phyloP scores from a whole-genome alignment of 768 basidiomycete genomes.

The Boletus sensibilis region DNA sequence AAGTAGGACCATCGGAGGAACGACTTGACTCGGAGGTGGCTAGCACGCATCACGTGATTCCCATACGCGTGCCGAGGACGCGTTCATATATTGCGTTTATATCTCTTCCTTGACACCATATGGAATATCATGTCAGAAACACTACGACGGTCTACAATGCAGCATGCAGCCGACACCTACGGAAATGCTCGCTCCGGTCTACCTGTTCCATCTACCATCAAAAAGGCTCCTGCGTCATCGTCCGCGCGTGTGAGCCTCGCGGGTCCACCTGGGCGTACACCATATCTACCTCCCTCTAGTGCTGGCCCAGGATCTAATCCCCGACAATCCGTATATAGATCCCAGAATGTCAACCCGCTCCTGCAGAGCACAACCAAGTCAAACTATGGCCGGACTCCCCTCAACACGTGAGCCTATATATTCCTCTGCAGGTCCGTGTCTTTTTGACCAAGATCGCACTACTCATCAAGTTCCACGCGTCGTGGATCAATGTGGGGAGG shows the following conservation, averaged over 20 bases:
- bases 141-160: slow-evolving; percentile 59
- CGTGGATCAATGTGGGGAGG: slow-evolving; percentile 76
- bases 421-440: background rate
- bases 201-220: slow-evolving; percentile 71
- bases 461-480: slow-evolving; percentile 55
- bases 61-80: background rate
- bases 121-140: slow-evolving; percentile 41
- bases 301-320: slow-evolving; percentile 49
- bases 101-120: background rate
- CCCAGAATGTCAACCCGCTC: slow-evolving; percentile 67
- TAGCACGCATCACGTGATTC: slow-evolving; percentile 20
- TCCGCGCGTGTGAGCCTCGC: slow-evolving; percentile 68
- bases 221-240: slow-evolving; percentile 54
- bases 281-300: slow-evolving; percentile 39
- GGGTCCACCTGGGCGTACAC: slow-evolving; percentile 68
- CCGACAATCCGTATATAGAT: slow-evolving; percentile 66
- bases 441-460: slow-evolving; percentile 6
- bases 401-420: slow-evolving; percentile 50
- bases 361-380: slow-evolving; percentile 68
- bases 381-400: slow-evolving; percentile 69
- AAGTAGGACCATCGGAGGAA: background rate
- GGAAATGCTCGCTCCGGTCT: slow-evolving; percentile 59
- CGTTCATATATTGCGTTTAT: background rate
- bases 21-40: background rate
- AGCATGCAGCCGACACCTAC: slow-evolving; percentile 48